Percentiles rank a stretch among this genome's conserved stretches.
Conservation (phyloP, 176 grass and related monocot species). For the Stipa capillata region DNA sequence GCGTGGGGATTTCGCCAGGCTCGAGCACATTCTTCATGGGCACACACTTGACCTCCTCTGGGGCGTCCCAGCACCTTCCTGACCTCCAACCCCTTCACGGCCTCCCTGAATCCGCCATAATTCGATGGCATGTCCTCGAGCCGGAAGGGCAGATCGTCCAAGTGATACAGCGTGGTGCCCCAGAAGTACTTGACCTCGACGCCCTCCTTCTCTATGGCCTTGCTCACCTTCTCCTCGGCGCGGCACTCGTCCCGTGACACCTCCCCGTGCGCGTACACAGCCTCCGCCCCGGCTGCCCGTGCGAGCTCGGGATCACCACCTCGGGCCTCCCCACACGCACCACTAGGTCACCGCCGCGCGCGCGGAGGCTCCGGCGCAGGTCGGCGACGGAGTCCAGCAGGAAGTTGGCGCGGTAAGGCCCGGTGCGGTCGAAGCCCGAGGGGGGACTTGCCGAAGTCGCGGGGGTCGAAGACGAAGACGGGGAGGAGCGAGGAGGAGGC, state of each 20-base stretch:
- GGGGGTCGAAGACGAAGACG: slow-evolving; percentile 72
- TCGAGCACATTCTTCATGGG: slow-evolving; percentile 69
- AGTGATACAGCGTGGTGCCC: slow-evolving; percentile 85
- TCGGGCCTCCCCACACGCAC: slow-evolving; percentile 77
- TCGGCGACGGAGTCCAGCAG: slow-evolving; percentile 78
- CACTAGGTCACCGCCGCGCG: slow-evolving; percentile 69
- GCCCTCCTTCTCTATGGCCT: slow-evolving; percentile 81
- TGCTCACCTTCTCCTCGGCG: slow-evolving; percentile 59
- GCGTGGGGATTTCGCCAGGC: slow-evolving; percentile 72
- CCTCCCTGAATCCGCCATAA: slow-evolving; percentile 73
- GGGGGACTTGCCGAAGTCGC: slow-evolving; percentile 63
- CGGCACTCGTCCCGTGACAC: slow-evolving; percentile 72
- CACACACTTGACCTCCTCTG: slow-evolving; percentile 74
- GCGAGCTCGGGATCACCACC: slow-evolving; percentile 76
- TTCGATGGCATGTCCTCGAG: slow-evolving; percentile 65
- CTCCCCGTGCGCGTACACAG: slow-evolving; percentile 81
- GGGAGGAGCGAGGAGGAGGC: slow-evolving; percentile 77
- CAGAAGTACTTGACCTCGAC: slow-evolving; percentile 95
- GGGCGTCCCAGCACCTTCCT: slow-evolving; percentile 54
- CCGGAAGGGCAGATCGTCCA: slow-evolving; percentile 77
- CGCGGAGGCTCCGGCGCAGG: slow-evolving; percentile 55
- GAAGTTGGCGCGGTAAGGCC: slow-evolving; percentile 59
- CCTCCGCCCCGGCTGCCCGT: slow-evolving; percentile 42
- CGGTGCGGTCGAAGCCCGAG: slow-evolving; percentile 68
- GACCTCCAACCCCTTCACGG: slow-evolving; percentile 51